Evolutionary conservation across 345 rosid species (phyloP).

Genomic region (Acer campestre): DNA sequence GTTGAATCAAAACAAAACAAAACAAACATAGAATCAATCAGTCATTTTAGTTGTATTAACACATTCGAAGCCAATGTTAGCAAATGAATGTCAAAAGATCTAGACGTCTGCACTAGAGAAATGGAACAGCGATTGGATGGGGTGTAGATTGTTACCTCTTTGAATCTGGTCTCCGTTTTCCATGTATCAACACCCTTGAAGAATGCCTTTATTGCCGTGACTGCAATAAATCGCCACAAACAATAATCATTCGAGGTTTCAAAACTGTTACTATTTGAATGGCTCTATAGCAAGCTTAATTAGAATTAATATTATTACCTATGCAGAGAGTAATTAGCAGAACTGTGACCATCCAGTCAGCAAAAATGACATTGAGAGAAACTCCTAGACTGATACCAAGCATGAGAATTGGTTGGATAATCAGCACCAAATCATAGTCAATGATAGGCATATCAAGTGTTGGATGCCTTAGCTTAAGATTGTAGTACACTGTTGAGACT

Average conservation of each 20-base stretch:
- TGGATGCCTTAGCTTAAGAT: constrained; percentile 74
- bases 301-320: constrained; percentile 34
- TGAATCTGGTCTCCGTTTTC: constrained; percentile 47
- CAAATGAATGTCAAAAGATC: neutral
- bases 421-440: constrained; percentile 77
- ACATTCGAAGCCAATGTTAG: neutral
- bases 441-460: constrained; percentile 74
- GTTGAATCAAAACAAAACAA: neutral
- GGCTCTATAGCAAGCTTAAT: neutral
- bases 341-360: constrained; percentile 85
- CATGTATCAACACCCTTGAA: constrained; percentile 49
- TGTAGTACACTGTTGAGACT: constrained; percentile 79
- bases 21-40: neutral
- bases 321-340: constrained; percentile 74
- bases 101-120: neutral
- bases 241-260: neutral
- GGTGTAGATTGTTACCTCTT: constrained; percentile 26
- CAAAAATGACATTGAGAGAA: constrained; percentile 67
- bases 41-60: neutral
- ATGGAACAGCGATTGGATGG: neutral
- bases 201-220: constrained; percentile 46
- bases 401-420: constrained; percentile 88
- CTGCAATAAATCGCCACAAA: constrained; percentile 16
- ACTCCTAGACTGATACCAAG: constrained; percentile 85
- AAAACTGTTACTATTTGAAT: neutral